A percentile compares a stretch with the other conserved stretches of the same genome.
Evolutionary conservation across 75 land plant genomes (phyloP).

Genomic region (Chamaecyparis obtusa): DNA sequence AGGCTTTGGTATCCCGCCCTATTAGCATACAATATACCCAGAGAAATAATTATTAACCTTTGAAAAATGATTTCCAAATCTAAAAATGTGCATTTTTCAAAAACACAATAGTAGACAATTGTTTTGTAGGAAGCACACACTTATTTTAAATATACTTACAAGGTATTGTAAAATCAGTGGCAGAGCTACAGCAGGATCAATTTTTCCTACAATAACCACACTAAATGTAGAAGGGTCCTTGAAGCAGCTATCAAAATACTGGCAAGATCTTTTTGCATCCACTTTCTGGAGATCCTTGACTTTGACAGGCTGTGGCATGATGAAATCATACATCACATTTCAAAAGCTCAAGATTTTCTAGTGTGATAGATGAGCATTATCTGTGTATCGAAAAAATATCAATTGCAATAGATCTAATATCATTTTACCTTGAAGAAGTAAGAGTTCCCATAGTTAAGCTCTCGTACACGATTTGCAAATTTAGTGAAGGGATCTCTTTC

Average conservation of each 20-base stretch:
- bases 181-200: conserved; percentile 61
- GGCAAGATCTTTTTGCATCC: conserved; percentile 78
- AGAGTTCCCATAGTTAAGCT: conserved; percentile 94
- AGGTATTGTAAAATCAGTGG: conserved; percentile 83
- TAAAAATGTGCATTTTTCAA: background rate
- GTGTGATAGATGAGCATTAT: background rate
- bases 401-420: background rate
- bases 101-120: background rate
- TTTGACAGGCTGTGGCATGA: conserved; percentile 70
- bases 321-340: background rate
- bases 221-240: conserved; percentile 93
- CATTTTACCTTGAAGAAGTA: conserved; percentile 86
- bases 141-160: conserved; percentile 36
- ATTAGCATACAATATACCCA: background rate
- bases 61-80: background rate
- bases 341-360: background rate
- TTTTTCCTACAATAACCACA: conserved; percentile 86
- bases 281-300: conserved; percentile 79
- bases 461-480: conserved; percentile 89
- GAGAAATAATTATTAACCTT: background rate
- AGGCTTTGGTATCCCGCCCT: conserved; percentile 97
- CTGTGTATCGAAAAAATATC: background rate
- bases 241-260: conserved; percentile 88
- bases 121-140: background rate
- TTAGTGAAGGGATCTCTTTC: conserved; percentile 98